phyloP scores from a whole-genome alignment of 345 rosid genomes.

The Lumnitzera littorea region DNA sequence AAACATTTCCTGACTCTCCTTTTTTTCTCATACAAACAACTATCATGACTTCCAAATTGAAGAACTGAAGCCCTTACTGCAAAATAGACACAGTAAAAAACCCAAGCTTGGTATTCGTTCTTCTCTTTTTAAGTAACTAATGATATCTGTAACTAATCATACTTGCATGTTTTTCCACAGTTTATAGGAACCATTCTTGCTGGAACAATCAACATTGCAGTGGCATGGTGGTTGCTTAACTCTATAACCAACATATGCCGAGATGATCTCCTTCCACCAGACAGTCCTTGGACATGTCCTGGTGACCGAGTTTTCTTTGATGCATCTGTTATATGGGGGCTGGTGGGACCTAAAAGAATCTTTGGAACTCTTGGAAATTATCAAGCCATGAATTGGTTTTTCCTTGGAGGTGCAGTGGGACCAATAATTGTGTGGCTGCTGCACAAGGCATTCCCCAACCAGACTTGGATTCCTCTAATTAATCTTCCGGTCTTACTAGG shows the following conservation, averaged over 20 bases:
- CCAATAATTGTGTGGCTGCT: conserved; percentile 61
- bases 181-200: conserved; percentile 84
- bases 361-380: conserved; percentile 75
- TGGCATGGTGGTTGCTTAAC: conserved; percentile 81
- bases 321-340: conserved; percentile 89
- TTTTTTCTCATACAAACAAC: too few relatives aligned
- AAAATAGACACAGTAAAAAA: too few relatives aligned
- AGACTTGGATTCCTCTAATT: conserved; percentile 75
- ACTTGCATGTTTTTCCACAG: conserved; percentile 13
- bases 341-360: conserved; percentile 73
- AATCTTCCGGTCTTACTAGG: conserved; percentile 90
- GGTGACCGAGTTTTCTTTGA: conserved; percentile 79
- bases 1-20: too few relatives aligned
- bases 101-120: too few relatives aligned
- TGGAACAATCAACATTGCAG: conserved; percentile 70
- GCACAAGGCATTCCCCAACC: conserved; percentile 68
- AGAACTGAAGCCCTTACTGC: too few relatives aligned
- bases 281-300: conserved; percentile 94
- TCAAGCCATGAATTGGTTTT: conserved; percentile 75
- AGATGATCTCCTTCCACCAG: conserved; percentile 56
- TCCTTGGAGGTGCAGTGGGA: conserved; percentile 74
- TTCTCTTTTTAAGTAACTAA: too few relatives aligned
- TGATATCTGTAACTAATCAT: neutral
- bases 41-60: too few relatives aligned
- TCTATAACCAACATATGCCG: conserved; percentile 70